Percentiles rank a stretch among this genome's conserved stretches.
Conservation (phyloP, 139 green algal genomes). For the Diplosphaera chodatii region DNA sequence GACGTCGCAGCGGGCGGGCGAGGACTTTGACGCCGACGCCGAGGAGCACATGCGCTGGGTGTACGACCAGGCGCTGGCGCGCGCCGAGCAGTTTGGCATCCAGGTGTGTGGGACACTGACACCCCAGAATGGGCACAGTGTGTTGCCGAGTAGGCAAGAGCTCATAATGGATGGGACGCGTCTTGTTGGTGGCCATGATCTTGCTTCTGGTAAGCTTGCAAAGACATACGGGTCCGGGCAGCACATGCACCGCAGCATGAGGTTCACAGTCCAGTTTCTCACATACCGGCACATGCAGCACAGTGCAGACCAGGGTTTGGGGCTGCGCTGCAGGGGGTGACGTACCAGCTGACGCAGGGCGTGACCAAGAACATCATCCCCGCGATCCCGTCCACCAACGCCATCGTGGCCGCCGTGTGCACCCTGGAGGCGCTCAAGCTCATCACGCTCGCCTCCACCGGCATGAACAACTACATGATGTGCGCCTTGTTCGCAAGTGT, state of each 20-base stretch:
- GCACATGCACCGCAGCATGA: too few relatives aligned
- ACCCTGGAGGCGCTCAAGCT: constrained; percentile 93
- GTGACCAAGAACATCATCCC: constrained; percentile 99
- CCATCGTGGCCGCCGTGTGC: constrained; percentile 88
- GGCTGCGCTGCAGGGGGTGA: constrained; percentile 63
- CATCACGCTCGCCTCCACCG: constrained; percentile 77
- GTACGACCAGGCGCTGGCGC: constrained; percentile 63
- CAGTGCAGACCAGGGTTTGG: too few relatives aligned
- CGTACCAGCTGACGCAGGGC: constrained; percentile 80
- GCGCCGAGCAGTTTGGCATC: constrained; percentile 86
- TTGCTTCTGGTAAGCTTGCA: too few relatives aligned
- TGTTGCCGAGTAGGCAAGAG: too few relatives aligned
- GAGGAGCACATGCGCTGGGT: constrained; percentile 97
- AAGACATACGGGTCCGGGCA: too few relatives aligned
- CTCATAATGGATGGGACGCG: too few relatives aligned
- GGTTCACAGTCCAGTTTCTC: too few relatives aligned
- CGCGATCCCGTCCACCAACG: constrained; percentile 97
- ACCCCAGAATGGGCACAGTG: too few relatives aligned
- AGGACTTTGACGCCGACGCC: constrained; percentile 91
- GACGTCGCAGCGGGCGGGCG: constrained; percentile 60
- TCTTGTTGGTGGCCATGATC: too few relatives aligned
- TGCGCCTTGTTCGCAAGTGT: too few relatives aligned
- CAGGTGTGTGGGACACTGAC: constrained; percentile 32
- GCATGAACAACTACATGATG: constrained; percentile 98
- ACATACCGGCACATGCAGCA: too few relatives aligned